Percentiles rank a stretch among this genome's conserved stretches.
Evolutionary conservation across 768 basidiomycete species (phyloP).

Genomic region (Podaxis sp.): DNA sequence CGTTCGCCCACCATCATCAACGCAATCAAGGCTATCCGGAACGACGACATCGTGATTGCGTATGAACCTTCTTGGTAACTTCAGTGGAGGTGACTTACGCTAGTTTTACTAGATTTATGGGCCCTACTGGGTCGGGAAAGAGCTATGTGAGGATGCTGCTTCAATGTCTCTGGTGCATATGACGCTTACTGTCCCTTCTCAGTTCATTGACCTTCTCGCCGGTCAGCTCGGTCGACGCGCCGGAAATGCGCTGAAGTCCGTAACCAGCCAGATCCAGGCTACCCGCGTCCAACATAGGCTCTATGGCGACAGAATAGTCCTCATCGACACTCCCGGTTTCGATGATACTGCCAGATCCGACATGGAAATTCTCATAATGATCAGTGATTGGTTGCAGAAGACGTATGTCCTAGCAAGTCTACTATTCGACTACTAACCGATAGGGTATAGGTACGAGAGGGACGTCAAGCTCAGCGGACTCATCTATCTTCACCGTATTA

Average conservation of each 20-base stretch:
- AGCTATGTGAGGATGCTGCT: slow-evolving; percentile 18
- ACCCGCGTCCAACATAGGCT: slow-evolving; percentile 23
- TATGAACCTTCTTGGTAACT: background rate
- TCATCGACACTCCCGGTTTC: slow-evolving; percentile 39
- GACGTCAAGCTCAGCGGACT: slow-evolving; percentile 15
- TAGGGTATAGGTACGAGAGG: slow-evolving; percentile 4
- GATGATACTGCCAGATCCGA: slow-evolving; percentile 30
- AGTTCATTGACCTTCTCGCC: slow-evolving; percentile 26
- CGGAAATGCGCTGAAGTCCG: slow-evolving; percentile 28
- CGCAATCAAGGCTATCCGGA: slow-evolving; percentile 7
- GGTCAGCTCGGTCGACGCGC: slow-evolving; percentile 15
- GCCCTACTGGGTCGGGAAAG: slow-evolving; percentile 25
- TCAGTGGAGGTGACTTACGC: no score
- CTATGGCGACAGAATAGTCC: slow-evolving; percentile 22
- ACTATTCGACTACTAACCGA: background rate
- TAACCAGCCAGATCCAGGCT: slow-evolving; percentile 33
- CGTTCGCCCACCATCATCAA: background rate
- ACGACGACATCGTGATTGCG: slow-evolving; percentile 24
- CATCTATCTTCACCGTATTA: slow-evolving; percentile 18
- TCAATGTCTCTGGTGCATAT: no score
- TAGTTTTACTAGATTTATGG: slow-evolving; percentile 21
- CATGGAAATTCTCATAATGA: slow-evolving; percentile 13
- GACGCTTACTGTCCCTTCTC: background rate
- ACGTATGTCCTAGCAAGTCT: slow-evolving; percentile 1
- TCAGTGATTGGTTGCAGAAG: slow-evolving; percentile 16